Base-by-base conservation (phyloP, 768 basidiomycete species). In the Hygrocybe coccinea region DNA sequence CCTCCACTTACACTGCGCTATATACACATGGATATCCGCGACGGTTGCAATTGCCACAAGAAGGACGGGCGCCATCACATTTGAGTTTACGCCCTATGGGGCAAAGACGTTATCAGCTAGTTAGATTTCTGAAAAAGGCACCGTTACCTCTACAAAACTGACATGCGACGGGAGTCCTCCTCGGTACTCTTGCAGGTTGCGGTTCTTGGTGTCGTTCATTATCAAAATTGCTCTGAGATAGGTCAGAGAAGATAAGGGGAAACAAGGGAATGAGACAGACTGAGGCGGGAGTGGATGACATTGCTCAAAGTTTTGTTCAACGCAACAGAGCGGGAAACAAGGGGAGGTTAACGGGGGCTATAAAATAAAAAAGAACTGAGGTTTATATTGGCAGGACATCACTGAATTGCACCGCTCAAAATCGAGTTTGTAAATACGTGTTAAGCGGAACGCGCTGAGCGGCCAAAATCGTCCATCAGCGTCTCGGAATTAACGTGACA, bases 101-200 rank as follows among this genome's bases (percentile, higher is more conserved):
- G 25, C 33, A 46, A 37, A 34, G 39, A 54, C 15, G 46, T 17
- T 19, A 49, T 25, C 34, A 51, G 10, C 29, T 43, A 34, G 45
- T 48, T 44, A 56, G 44, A 5, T 12, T 34, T 29, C 29, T 25
- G 21, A 36, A 12, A 33, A 47, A 39, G n/a, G 10, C 41, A 39
- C 59, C 48, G 19, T 46, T 60, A 84, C 86, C 83, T 67, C 87
- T 74, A 66, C 87, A 89, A 63, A 88, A 89, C 53, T 79, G 77
- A 63, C 87, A 89, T 6, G 87, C 87, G 84, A 89, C 86, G 0
- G 82, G 78, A 0, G 80, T 85, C 52, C 85, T 63, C 63, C 67
- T 72, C 11, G 74, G 74, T 21, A 64, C 64, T 47, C 67, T 60
- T 25, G 64, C 61, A 34, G 34, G 33, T 14, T 62, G 22, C 51